Base-by-base conservation (phyloP, 179 eudicot genomes). In the Spergularia azorica region DNA sequence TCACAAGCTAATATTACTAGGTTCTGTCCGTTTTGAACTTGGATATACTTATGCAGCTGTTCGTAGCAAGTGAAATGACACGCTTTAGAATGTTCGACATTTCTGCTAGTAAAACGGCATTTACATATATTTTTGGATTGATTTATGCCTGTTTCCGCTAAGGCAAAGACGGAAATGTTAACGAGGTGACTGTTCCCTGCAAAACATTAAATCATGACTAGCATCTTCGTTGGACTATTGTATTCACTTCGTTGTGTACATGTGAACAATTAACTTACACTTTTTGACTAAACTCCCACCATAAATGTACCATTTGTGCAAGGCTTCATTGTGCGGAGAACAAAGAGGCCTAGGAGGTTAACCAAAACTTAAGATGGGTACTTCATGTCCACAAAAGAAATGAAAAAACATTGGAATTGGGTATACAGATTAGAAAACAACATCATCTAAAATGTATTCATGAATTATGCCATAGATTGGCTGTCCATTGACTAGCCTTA, bases 401-500 rank as follows among this genome's bases (percentile, higher is more conserved):
- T 12, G 52, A 26, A 58, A 36, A 26, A 12, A 13, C 4, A 41
- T 16, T 41, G 13, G 58, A 14, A 9, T 9, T 50, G 52, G 38
- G 20, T 15, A 9, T 68, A 46, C 43, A 3, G 18, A 36, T 36
- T 38, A 46, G 36, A 50, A 69, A 39, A 52, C 50, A 46, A 13
- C 9, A 20, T 16, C 39, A 41, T 43, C 57, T 69, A 3, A 52
- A 4, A 26, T 63, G 13, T 52, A 17, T 2, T 36, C 57, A 38
- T 7, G 2, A 57, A 15, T 43, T 54, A 4, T 76, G 62, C 38
- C 66, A 59, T 57, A 17, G 6, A 61, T 65, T 60, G 36, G 74
- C 43, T 63, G 61, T 16, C 63, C n/a, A 58, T 14, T 46, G 48
- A n/a, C 68, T 39, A 64, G 50, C 66, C 41, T 52, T 66, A 66